Conservation (phyloP, 495 filamentous ascomycete species). For the Xylaria cubensis region DNA sequence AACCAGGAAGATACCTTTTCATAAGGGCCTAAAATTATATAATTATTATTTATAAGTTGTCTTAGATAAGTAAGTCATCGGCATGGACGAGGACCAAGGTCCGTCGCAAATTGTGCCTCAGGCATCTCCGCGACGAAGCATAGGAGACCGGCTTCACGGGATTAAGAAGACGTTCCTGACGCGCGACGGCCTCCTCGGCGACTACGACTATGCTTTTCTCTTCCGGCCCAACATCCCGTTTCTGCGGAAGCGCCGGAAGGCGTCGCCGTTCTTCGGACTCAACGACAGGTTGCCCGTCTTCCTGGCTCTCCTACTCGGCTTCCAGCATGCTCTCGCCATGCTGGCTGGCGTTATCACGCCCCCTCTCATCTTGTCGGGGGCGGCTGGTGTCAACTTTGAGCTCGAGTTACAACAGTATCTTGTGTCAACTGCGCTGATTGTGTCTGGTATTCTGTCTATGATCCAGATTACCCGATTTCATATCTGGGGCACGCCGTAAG, state of each 20-base stretch:
- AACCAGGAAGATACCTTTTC: neutral
- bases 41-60: neutral
- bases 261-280: slow-evolving; percentile 86
- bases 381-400: slow-evolving; percentile 69
- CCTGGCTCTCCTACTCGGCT: slow-evolving; percentile 66
- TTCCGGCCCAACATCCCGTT: slow-evolving; percentile 86
- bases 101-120: slow-evolving; percentile 53
- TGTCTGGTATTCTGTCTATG: slow-evolving; percentile 78
- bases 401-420: slow-evolving; percentile 70
- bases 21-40: neutral
- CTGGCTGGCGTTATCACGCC: slow-evolving; percentile 71
- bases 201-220: slow-evolving; percentile 79
- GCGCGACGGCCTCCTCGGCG: slow-evolving; percentile 77
- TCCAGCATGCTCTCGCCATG: slow-evolving; percentile 60
- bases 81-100: slow-evolving; percentile 50
- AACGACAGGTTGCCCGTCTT: slow-evolving; percentile 83
- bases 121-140: slow-evolving; percentile 39
- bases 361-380: slow-evolving; percentile 75
- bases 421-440: slow-evolving; percentile 88
- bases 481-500: slow-evolving; percentile 74
- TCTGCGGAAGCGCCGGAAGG: slow-evolving; percentile 66
- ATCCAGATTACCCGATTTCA: slow-evolving; percentile 89
- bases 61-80: neutral
- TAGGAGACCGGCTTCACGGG: slow-evolving; percentile 37
- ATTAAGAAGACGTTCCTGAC: slow-evolving; percentile 51